These are phyloP conservation scores for Lentinus polychrous DNA, from an alignment of 1,284 basidiomycete genomes.

Conservation along the genomic window DNA sequence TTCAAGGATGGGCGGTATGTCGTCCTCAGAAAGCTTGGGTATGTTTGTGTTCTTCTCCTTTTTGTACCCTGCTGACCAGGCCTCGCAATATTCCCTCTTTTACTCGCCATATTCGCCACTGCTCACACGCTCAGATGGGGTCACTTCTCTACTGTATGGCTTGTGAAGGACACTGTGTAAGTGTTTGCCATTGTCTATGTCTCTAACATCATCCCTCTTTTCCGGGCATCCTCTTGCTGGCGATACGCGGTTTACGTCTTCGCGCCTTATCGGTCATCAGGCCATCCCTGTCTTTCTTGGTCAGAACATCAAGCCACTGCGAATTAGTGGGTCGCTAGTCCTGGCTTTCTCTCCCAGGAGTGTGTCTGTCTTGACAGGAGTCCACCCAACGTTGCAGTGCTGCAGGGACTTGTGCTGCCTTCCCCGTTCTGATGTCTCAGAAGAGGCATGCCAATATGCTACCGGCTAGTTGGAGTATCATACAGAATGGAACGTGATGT, in stretches of 20 bases:
- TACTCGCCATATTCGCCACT: constrained; percentile 13
- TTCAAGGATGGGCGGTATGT: constrained; percentile 78
- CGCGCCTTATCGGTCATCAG: constrained; percentile 7
- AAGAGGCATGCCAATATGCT: no score
- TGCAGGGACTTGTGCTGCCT: no score
- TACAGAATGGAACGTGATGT: no score
- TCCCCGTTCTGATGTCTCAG: no score
- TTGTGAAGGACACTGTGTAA: constrained; percentile 67
- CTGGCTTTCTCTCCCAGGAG: no score
- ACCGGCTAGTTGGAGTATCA: no score
- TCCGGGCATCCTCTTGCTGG: background rate
- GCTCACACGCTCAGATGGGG: constrained; percentile 60
- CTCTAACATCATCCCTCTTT: background rate
- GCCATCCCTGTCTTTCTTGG: no score
- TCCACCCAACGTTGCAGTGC: no score
- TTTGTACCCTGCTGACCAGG: constrained; percentile 10
- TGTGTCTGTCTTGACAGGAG: no score
- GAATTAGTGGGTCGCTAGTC: no score
- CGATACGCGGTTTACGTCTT: constrained; percentile 1
- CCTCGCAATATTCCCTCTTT: constrained; percentile 15
- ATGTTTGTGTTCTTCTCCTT: constrained; percentile 18
- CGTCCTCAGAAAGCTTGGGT: constrained; percentile 82
- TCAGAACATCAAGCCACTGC: no score
- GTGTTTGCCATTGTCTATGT: constrained; percentile 25
- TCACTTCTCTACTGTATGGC: constrained; percentile 86